These are phyloP conservation scores for Leishmania gerbilli DNA, from an alignment of 208 protist species.

Conservation along the genomic window DNA sequence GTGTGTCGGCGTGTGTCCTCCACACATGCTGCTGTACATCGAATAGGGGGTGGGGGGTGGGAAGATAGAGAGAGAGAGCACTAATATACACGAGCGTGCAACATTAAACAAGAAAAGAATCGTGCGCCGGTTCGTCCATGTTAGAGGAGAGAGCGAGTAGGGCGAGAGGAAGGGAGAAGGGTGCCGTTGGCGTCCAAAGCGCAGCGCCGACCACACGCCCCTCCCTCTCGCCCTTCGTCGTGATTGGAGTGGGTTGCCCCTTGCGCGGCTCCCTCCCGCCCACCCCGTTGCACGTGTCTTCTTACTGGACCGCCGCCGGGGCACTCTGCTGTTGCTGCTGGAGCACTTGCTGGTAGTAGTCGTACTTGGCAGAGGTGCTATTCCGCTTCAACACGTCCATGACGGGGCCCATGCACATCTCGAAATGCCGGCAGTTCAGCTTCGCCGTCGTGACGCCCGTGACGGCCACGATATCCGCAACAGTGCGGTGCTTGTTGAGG, in stretches of 20 bases:
- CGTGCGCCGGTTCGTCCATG: background rate
- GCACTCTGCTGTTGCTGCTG: conserved; percentile 38
- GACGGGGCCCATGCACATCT: conserved; percentile 92
- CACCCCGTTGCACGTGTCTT: background rate
- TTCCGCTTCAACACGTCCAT: conserved; percentile 89
- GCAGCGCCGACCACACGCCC: background rate
- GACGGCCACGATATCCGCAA: conserved; percentile 79
- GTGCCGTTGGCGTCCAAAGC: background rate
- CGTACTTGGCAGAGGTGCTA: conserved; percentile 76
- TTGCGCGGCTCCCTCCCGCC: background rate
- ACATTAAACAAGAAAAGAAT: background rate
- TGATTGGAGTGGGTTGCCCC: background rate
- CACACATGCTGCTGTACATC: conserved; percentile 20
- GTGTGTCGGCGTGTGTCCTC: conserved; percentile 7
- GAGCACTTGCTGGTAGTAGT: conserved; percentile 92
- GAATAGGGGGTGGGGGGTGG: background rate
- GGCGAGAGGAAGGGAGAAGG: background rate
- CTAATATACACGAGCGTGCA: background rate
- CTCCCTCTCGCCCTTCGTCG: background rate
- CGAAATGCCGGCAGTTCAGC: conserved; percentile 91
- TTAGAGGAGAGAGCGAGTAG: background rate
- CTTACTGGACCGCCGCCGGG: background rate
- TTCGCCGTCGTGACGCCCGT: conserved; percentile 86
- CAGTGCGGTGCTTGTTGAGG: conserved; percentile 86
- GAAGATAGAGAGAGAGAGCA: too few relatives aligned